These are phyloP conservation scores for Coemansia sp. DNA, from an alignment of 192 early-diverging fungal genomes.

Conservation along the genomic window DNA sequence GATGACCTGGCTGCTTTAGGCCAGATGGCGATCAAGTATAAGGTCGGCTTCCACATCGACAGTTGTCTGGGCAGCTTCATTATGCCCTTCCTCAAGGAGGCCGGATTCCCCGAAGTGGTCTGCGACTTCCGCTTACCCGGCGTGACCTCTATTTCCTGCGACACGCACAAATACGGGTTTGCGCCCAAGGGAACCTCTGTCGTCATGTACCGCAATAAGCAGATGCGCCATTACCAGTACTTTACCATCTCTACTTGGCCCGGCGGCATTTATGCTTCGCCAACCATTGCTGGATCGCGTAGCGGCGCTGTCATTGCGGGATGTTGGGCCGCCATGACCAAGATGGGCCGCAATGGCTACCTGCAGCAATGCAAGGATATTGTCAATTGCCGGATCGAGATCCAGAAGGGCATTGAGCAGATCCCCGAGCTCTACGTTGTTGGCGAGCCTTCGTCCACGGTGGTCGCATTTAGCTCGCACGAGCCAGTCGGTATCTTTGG, in stretches of 20 bases:
- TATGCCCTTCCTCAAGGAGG: conserved; percentile 91
- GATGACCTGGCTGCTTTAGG: conserved; percentile 87
- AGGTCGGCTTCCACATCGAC: conserved; percentile 92
- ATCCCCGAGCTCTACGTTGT: conserved; percentile 75
- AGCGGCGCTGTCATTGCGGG: conserved; percentile 91
- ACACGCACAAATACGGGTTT: conserved; percentile 99
- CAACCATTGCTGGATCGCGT: conserved; percentile 87
- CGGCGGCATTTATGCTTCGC: conserved; percentile 95
- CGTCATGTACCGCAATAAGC: conserved; percentile 83
- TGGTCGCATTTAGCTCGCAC: conserved; percentile 80
- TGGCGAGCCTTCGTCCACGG: conserved; percentile 78
- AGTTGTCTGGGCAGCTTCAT: conserved; percentile 96
- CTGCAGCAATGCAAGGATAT: conserved; percentile 79
- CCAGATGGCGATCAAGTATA: conserved; percentile 72
- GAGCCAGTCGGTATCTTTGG: conserved; percentile 78
- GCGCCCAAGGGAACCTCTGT: conserved; percentile 97
- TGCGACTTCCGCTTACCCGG: conserved; percentile 91
- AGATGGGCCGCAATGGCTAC: conserved; percentile 86
- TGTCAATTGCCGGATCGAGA: conserved; percentile 67
- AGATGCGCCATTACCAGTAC: conserved; percentile 88
- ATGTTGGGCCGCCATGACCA: conserved; percentile 92
- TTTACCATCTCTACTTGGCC: conserved; percentile 91
- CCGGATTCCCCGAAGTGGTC: conserved; percentile 77
- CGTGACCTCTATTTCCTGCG: conserved; percentile 93
- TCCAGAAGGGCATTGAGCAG: conserved; percentile 59